Evolutionary conservation across 2,329 filamentous ascomycete species (phyloP), one percentile per base, ranked within the genome.

Genomic region (Xylaria multiplex): DNA sequence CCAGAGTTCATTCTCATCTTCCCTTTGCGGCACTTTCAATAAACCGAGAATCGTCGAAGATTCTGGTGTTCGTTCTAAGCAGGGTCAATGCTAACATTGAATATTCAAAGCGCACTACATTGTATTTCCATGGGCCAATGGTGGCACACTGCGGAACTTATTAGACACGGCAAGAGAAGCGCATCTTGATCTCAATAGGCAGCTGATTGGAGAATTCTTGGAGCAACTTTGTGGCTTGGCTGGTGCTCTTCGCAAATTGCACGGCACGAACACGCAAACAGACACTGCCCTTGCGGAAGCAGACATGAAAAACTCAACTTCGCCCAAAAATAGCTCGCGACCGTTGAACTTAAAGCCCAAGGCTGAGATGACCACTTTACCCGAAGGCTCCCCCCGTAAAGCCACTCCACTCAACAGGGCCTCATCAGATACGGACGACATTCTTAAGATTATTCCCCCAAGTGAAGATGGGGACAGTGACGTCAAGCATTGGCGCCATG

Each of bases 61-160:
- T 3, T 14, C 11, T 3, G 8, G 16, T 24, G 8, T 24, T 57
- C n/a, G n/a, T 16, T 54, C 19, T 22, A 22, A 7, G 24, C 14
- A 35, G 27, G 35, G 9, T 16, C 14, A n/a, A 7, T 24, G 40
- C 56, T 64, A 9, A 64, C 42, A 2, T 6, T 30, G 3, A 27
- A 35, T 24, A 6, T 32, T 43, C n/a, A 55, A 64, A 56, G 40
- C 2, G n/a, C 52, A 69, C 43, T 71, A 62, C 14, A 67, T 73
- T 37, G 57, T 73, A 19, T 72, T 72, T 40, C 62, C 64, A 24
- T 72, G 66, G 68, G 72, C 72, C 3, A 43, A 67, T 24, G 59
- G 66, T 22, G 71, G 70, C 11, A 71, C 68, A 27, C 67, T 74
- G 1, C 49, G 66, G 16, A 40, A 69, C 2, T 70, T 71, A 13